These are phyloP conservation scores for Teunomyces tritomae DNA, from an alignment of 805 yeast species.

Conservation along the genomic window DNA sequence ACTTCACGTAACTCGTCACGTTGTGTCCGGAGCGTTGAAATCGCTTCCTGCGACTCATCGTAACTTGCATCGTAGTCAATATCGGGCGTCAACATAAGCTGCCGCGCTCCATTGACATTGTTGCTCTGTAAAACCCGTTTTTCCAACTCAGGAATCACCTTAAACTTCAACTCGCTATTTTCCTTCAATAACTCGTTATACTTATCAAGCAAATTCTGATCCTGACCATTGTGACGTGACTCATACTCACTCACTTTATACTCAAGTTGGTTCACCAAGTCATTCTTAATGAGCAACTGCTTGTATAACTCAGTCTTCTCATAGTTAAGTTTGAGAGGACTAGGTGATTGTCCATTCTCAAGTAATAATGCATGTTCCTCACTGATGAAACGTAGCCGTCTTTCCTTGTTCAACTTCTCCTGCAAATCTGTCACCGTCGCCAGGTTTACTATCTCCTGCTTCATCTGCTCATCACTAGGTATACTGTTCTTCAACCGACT, in stretches of 20 bases:
- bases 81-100: slow-evolving; percentile 6
- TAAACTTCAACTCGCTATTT: slow-evolving; percentile 41
- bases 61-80: slow-evolving; percentile 8
- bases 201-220: slow-evolving; percentile 33
- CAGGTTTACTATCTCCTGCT: slow-evolving; percentile 31
- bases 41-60: slow-evolving; percentile 11
- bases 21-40: slow-evolving; percentile 22
- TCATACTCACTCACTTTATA: slow-evolving; percentile 43
- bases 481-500: slow-evolving; percentile 27
- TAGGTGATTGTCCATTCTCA: slow-evolving; percentile 53
- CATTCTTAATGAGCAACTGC: slow-evolving; percentile 48
- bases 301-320: slow-evolving; percentile 53
- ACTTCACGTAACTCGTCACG: slow-evolving; percentile 42
- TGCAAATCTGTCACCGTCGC: slow-evolving; percentile 38
- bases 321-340: slow-evolving; percentile 53
- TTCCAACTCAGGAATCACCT: slow-evolving; percentile 46
- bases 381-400: slow-evolving; percentile 62
- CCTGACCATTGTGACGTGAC: slow-evolving; percentile 20
- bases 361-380: slow-evolving; percentile 64
- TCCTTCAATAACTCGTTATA: slow-evolving; percentile 39
- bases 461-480: background rate
- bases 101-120: slow-evolving; percentile 2
- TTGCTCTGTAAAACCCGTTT: slow-evolving; percentile 22
- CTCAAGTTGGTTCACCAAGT: slow-evolving; percentile 43
- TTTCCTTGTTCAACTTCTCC: slow-evolving; percentile 58